A percentile compares a stretch with the other conserved stretches of the same genome.
Conservation (phyloP, 164 flowering plant species). For the Annona cherimola region DNA sequence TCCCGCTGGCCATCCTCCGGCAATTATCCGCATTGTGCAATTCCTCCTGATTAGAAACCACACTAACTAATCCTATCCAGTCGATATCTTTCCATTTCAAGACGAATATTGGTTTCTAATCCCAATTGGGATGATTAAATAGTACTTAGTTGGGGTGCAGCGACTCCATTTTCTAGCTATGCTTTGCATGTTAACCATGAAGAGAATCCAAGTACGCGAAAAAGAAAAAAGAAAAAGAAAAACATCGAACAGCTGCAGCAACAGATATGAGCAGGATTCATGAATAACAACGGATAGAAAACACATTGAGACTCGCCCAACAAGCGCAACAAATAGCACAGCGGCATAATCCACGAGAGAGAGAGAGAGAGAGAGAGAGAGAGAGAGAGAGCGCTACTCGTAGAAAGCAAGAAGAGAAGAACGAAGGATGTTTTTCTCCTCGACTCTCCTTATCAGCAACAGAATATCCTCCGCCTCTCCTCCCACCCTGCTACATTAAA, state of each 20-base stretch:
- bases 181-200: not conserved
- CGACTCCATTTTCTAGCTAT: not conserved
- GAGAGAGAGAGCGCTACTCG: slow-evolving; percentile 5
- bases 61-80: no score
- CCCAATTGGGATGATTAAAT: not conserved
- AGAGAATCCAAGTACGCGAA: not conserved
- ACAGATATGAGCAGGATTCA: not conserved
- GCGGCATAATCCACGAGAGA: not conserved
- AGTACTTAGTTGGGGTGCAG: not conserved
- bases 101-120: not conserved
- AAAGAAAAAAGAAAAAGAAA: no score
- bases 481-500: not conserved
- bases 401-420: not conserved
- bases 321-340: not conserved
- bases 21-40: no score
- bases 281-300: not conserved
- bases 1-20: no score
- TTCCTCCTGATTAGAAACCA: no score
- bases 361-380: not conserved
- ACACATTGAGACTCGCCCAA: not conserved
- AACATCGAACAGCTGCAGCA: no score
- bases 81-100: no score
- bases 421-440: not conserved
- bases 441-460: not conserved
- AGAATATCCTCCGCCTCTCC: not conserved